Base-by-base conservation (phyloP, 352 stramenopile species). In the Lagenidium giganteum region DNA sequence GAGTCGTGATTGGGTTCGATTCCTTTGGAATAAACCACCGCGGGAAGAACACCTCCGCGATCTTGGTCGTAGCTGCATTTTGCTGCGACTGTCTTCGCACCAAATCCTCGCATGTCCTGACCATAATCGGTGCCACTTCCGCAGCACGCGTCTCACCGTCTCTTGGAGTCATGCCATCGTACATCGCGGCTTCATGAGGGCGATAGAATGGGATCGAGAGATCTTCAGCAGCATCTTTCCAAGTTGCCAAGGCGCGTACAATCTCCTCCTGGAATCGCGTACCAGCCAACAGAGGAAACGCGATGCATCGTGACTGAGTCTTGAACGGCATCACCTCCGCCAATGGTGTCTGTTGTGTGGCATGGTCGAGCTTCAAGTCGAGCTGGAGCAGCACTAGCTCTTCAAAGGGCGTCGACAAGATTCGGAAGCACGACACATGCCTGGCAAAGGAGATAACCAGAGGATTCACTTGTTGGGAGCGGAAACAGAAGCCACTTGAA, bases 191-290 rank as follows among this genome's bases (percentile, higher is more conserved):
- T 28, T 78, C 71, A 21, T 73, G 69, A 1, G 73, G 57, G 8
- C 72, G 70, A 33, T 72, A 74, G 43, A 90, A 70, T 2, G 68
- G 68, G 7, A 84, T 68, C 5, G 67, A 63, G 16, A 82, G 46
- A 2, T 49, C 17, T 11, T 47, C 40, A n/a, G 68, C 64, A 1
- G 68, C 67, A 4, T n/a, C 1, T 46, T 87, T 88, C 79, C 79
- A 91, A 5, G 45, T 51, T 1, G 64, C 50, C 7, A 91, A 42
- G 0, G 74, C 65, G 8, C 50, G 64, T 13, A 88, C 58, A 11
- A 88, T 64, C 24, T 86, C 69, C 22, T 81, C 52, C 38, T 91
- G 79, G 23, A 85, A 83, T 12, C 75, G 71, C 3, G 71, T 72
- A 3, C 70, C 71, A 3, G 79, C 71, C 6, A 84, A 42, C 17